Conservation (phyloP, 768 basidiomycete genomes). For the Mycena olivaceomarginata region DNA sequence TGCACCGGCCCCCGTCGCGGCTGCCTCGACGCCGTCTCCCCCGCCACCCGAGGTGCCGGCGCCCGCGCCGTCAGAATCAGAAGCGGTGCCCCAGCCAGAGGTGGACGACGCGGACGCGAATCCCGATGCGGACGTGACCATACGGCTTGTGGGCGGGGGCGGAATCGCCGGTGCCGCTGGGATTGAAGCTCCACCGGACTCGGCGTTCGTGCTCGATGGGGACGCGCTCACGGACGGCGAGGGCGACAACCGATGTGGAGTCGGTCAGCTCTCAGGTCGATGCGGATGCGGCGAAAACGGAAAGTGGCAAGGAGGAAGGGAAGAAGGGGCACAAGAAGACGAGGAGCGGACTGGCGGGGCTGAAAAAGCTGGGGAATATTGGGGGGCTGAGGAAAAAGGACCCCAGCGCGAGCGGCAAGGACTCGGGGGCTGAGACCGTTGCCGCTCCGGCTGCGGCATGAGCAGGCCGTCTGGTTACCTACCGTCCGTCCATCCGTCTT, state of each 20-base stretch:
- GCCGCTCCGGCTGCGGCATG: constrained; percentile 20
- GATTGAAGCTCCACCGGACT: constrained; percentile 48
- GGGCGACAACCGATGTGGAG: constrained; percentile 58
- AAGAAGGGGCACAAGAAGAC: constrained; percentile 71
- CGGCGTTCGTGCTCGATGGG: constrained; percentile 30
- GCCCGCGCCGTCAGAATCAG: constrained; percentile 15
- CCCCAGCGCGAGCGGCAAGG: constrained; percentile 68
- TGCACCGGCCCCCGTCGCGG: constrained; percentile 4
- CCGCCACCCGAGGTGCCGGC: not conserved
- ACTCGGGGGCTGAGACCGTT: constrained; percentile 32
- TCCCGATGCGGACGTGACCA: constrained; percentile 62
- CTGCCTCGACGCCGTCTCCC: not conserved
- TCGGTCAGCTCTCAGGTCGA: constrained; percentile 54
- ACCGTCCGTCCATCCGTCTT: no score
- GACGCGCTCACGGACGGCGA: constrained; percentile 57
- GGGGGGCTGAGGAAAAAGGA: constrained; percentile 70
- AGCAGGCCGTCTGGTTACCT: not conserved
- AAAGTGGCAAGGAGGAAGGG: constrained; percentile 42
- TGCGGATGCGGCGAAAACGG: constrained; percentile 44
- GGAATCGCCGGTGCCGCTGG: constrained; percentile 62
- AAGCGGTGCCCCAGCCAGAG: constrained; percentile 19
- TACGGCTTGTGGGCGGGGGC: constrained; percentile 77
- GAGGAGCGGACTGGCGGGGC: constrained; percentile 72
- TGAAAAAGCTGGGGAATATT: constrained; percentile 73
- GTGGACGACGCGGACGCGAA: constrained; percentile 41